Evolutionary conservation across 495 filamentous ascomycete species (phyloP).

Genomic region (Aspergillus coremiiformis): DNA sequence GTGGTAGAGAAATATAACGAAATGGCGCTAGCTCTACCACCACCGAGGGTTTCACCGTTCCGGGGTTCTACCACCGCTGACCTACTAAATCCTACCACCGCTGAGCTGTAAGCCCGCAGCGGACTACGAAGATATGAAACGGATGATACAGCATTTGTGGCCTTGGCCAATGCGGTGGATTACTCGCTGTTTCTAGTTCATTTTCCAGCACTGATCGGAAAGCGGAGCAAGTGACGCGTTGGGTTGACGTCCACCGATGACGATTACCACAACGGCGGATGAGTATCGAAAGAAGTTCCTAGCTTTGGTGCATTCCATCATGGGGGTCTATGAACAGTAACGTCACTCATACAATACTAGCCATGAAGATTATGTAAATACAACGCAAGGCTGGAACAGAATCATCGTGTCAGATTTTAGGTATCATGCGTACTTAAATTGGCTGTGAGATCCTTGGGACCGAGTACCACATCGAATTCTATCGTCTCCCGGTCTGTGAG

Average conservation of each 20-base stretch:
- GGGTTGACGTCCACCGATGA: conserved; percentile 57
- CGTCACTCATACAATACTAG: background rate
- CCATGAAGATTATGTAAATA: background rate
- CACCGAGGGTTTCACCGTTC: too few relatives aligned
- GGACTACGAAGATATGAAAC: conserved; percentile 45
- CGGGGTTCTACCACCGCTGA: too few relatives aligned
- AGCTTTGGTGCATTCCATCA: conserved; percentile 49
- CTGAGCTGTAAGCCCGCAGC: too few relatives aligned
- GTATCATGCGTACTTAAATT: background rate
- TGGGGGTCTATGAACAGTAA: conserved; percentile 39
- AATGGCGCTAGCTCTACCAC: too few relatives aligned
- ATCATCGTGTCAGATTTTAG: background rate
- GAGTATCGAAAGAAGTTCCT: conserved; percentile 62
- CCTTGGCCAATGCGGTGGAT: conserved; percentile 55
- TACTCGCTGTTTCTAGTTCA: conserved; percentile 63
- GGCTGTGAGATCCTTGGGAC: background rate
- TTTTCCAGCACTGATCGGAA: conserved; percentile 34
- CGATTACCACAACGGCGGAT: conserved; percentile 56
- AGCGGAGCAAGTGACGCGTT: conserved; percentile 44
- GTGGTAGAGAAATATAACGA: too few relatives aligned
- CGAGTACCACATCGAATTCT: background rate
- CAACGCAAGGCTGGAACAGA: background rate
- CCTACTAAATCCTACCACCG: too few relatives aligned
- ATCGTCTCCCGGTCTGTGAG: background rate
- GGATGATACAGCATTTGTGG: conserved; percentile 49